Base-by-base conservation (phyloP, 768 basidiomycete species). In the Suillus luteus region DNA sequence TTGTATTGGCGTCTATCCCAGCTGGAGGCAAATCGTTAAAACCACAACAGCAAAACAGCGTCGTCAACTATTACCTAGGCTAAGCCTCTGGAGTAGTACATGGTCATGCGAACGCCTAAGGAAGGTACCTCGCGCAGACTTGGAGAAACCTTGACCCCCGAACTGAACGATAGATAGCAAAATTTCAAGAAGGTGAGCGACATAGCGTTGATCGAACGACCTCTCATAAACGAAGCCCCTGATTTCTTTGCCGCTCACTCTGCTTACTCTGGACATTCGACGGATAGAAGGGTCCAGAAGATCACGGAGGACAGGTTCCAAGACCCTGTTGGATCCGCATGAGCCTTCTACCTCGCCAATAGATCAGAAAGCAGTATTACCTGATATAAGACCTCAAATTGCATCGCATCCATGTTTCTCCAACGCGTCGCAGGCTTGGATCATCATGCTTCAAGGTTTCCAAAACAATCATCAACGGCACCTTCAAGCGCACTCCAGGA, bases 401-500 rank as follows among this genome's bases (percentile, higher is more conserved):
- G 71, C 93, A 95, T 33, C 96, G 85, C 91, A 99, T 95, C 97
- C 97, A 99, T 0, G 95, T 95, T 75, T 99, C 96, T 15, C 92
- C 93, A 38, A 92, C 82, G 12, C 94, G 84, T 33, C 91, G 87
- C 11, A 91, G 75, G 64, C 78, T 78, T 9, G 93, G 91, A 67
- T 94, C 88, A 38, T 89, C 87, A 44, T 82, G 88, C 69, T 88
- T 89, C 55, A 98, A 76, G 0, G 89, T 87, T 70, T 96, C 95
- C 58, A 99, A 77, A 37, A 96, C 87, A 51, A 89, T 86, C 83
- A 95, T 89, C 85, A 98, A 83, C 0, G 96, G 96, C 1, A 90
- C 81, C 70, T 90, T 90, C 71, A 98, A 88, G 31, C 82, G 81
- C 70, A 93, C 90, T 0, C 96, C 95, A 41, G 96, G 95, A 1